These are phyloP conservation scores for Naganishia vishniacii DNA, from an alignment of 768 basidiomycete species.

Conservation along the genomic window DNA sequence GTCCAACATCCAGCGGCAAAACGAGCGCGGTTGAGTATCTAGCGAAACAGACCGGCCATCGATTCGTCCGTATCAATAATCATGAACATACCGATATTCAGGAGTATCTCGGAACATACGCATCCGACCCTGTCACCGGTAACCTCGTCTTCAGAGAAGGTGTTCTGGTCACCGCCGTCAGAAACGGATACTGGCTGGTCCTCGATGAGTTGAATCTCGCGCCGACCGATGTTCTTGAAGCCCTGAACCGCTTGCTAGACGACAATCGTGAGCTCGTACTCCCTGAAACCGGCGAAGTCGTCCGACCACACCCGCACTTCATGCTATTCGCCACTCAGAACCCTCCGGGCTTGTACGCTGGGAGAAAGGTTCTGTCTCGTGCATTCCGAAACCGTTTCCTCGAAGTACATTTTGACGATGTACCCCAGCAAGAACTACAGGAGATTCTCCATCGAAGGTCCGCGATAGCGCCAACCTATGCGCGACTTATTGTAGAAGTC, in stretches of 20 bases:
- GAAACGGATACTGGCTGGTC: slow-evolving; percentile 93
- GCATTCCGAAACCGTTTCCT: slow-evolving; percentile 96
- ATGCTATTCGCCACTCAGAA: slow-evolving; percentile 99
- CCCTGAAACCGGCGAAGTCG: slow-evolving; percentile 90
- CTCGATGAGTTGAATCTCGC: slow-evolving; percentile 96
- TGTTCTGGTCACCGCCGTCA: slow-evolving; percentile 81
- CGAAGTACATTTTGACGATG: slow-evolving; percentile 95
- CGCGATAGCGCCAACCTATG: slow-evolving; percentile 87
- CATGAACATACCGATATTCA: slow-evolving; percentile 99
- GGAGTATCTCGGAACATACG: slow-evolving; percentile 94
- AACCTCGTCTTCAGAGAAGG: slow-evolving; percentile 93
- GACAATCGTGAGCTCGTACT: slow-evolving; percentile 95
- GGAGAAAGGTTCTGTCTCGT: slow-evolving; percentile 85
- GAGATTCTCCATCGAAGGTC: slow-evolving; percentile 89
- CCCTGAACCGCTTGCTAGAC: slow-evolving; percentile 89
- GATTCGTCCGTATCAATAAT: slow-evolving; percentile 96
- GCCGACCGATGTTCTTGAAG: slow-evolving; percentile 95
- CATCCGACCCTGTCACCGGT: slow-evolving; percentile 86
- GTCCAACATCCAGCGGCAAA: slow-evolving; percentile 95
- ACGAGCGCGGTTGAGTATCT: slow-evolving; percentile 95
- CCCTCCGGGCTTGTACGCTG: slow-evolving; percentile 90
- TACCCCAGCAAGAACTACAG: slow-evolving; percentile 87
- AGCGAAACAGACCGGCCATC: slow-evolving; percentile 84
- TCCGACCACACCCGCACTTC: slow-evolving; percentile 88
- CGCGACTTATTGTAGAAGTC: slow-evolving; percentile 79